A percentile compares a stretch with the other conserved stretches of the same genome.
Conservation (phyloP, 2,329 filamentous ascomycete species). For the Alternaria viburni region DNA sequence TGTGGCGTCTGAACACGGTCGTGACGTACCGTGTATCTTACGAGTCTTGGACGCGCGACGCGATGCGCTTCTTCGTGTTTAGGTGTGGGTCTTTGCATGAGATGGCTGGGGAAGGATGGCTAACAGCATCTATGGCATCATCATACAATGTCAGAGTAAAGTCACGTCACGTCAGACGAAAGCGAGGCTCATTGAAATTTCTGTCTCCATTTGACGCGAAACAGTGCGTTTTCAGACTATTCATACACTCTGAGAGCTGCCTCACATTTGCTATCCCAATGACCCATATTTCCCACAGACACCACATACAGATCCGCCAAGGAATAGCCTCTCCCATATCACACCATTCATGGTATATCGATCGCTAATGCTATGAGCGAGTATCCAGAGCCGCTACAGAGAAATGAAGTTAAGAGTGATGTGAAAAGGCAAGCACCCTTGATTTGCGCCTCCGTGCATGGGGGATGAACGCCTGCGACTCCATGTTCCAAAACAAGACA, state of each 20-base stretch:
- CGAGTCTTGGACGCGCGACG: constrained; percentile 4
- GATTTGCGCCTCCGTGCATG: constrained; percentile 30
- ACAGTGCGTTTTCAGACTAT: constrained; percentile 24
- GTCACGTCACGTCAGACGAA: not conserved
- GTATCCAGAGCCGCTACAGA: constrained; percentile 46
- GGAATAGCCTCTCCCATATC: constrained; percentile 35
- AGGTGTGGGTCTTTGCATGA: not conserved
- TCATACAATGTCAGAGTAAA: not conserved
- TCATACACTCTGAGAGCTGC: constrained; percentile 27
- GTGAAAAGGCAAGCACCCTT: constrained; percentile 25
- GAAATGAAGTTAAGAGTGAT: constrained; percentile 44
- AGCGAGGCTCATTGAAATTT: constrained; percentile 8
- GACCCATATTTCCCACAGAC: constrained; percentile 9
- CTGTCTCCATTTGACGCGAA: constrained; percentile 28
- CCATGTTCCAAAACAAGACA: constrained; percentile 12
- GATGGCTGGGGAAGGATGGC: constrained; percentile 2
- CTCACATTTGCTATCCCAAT: constrained; percentile 12
- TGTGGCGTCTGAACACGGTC: constrained; percentile 5
- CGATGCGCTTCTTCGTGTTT: not conserved
- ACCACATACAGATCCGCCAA: constrained; percentile 26
- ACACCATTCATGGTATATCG: constrained; percentile 39
- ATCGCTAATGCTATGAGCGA: constrained; percentile 41
- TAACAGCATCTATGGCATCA: not conserved
- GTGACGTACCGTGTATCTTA: constrained; percentile 14
- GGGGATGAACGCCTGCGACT: constrained; percentile 35